These are phyloP conservation scores for Corynespora cassiicola DNA, from an alignment of 2,329 filamentous ascomycete genomes.

Conservation along the genomic window DNA sequence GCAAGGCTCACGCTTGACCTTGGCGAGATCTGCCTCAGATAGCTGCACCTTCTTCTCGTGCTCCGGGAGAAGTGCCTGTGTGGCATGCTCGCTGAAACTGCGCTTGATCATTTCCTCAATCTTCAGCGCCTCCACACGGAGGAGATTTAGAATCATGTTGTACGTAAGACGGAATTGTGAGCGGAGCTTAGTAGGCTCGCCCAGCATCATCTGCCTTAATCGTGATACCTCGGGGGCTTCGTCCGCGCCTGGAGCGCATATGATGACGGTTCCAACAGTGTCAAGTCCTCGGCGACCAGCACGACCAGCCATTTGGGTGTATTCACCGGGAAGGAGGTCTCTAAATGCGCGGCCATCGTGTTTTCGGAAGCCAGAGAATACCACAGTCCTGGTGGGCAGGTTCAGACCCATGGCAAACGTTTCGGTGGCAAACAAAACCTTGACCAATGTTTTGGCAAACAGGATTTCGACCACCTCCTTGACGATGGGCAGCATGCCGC, in stretches of 20 bases:
- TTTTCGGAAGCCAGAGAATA: slow-evolving; percentile 96
- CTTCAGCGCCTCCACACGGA: slow-evolving; percentile 94
- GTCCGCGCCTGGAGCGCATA: slow-evolving; percentile 80
- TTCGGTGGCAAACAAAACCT: slow-evolving; percentile 96
- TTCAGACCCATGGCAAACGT: slow-evolving; percentile 99
- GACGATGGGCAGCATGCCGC: slow-evolving; percentile 91
- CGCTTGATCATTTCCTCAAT: slow-evolving; percentile 99
- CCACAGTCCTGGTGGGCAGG: slow-evolving; percentile 91
- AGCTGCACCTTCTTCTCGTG: slow-evolving; percentile 94
- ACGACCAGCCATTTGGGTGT: slow-evolving; percentile 97
- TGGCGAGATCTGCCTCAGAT: slow-evolving; percentile 88
- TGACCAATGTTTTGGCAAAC: slow-evolving; percentile 93
- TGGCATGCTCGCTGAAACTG: slow-evolving; percentile 97
- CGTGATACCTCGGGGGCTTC: slow-evolving; percentile 87
- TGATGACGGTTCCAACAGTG: slow-evolving; percentile 90
- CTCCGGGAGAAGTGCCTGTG: slow-evolving; percentile 90
- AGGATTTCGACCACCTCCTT: slow-evolving; percentile 98
- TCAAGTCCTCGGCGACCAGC: slow-evolving; percentile 93
- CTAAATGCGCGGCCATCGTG: slow-evolving; percentile 93
- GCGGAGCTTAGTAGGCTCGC: slow-evolving; percentile 90
- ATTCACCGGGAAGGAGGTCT: slow-evolving; percentile 91
- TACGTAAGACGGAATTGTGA: slow-evolving; percentile 98
- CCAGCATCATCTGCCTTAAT: slow-evolving; percentile 91
- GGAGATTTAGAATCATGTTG: slow-evolving; percentile 97
- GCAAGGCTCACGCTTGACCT: slow-evolving; percentile 86